Evolutionary conservation across 257 asterid genomes (phyloP), one percentile per base, ranked within the genome.

Genomic region (Ilex aquifolium): DNA sequence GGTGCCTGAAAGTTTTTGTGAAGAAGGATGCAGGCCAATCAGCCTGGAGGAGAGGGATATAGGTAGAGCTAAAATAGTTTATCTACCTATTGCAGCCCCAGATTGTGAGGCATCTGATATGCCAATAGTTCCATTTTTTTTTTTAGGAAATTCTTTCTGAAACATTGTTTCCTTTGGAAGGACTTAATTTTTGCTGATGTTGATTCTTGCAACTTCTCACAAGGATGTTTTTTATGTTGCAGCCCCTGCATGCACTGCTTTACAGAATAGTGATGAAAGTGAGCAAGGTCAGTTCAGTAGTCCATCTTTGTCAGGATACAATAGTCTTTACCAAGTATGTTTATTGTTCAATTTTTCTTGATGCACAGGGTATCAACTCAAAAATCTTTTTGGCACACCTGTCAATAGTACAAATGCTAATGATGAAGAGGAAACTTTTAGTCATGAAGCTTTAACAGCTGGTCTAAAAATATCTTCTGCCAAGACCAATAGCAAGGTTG

Each of bases 361-460:
- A 52, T 66, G 51, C 21, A 44, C 66, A 73, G 60, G 65, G 1
- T 27, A 63, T 63, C 61, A 64, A 17, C 27, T 55, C 8, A 61
- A 42, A 29, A 10, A 31, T 14, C 52, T 56, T 31, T 67, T 68
- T 51, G 44, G 66, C 17, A 69, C 65, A 32, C 61, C 61, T 54
- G 39, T 53, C 72, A 64, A 66, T 61, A 69, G 44, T 63, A 40
- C 61, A 60, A 58, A 61, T 40, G 27, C 32, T 64, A 13, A 31
- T 62, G 66, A 52, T 57, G 69, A 65, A 56, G 50, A 58, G 27
- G 27, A 21, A 21, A 21, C 27, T 21, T 21, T 21, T 21, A 21
- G 27, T 21, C 27, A 21, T 21, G 27, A 21, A 21, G 27, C 27
- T 21, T 21, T 21, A 21, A 21, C 27, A 21, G 27, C 27, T 21